Percentiles rank a stretch among this genome's conserved stretches.
These are phyloP conservation scores for Cryptococcus hybrid DNA, from an alignment of 1,284 basidiomycete genomes.

Conservation along the genomic window DNA sequence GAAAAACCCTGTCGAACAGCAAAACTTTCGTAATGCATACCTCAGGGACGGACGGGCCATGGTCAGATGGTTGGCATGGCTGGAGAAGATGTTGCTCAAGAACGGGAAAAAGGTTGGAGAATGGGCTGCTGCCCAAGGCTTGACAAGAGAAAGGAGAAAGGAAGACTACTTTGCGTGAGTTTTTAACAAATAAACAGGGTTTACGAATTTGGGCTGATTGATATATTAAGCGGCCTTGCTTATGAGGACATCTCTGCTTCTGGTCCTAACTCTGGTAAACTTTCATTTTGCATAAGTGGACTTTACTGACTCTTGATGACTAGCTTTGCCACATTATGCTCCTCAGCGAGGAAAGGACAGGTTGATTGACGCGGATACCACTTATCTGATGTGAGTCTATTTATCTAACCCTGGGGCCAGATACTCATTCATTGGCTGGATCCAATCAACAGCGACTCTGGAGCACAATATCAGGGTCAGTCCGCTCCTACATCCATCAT, in stretches of 20 bases:
- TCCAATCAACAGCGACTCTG: constrained; percentile 66
- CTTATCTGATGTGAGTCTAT: constrained; percentile 79
- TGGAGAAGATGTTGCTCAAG: constrained; percentile 73
- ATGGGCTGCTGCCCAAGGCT: constrained; percentile 80
- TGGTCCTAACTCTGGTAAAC: constrained; percentile 68
- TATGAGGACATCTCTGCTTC: constrained; percentile 92
- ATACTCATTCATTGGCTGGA: not conserved
- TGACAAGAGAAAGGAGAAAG: constrained; percentile 74
- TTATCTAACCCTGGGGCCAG: not conserved
- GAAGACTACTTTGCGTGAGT: constrained; percentile 68
- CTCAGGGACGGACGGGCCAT: constrained; percentile 88
- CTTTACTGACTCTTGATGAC: constrained; percentile 4
- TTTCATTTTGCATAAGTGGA: not conserved
- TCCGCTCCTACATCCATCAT: not conserved
- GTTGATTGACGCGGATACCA: constrained; percentile 71
- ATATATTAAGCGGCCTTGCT: constrained; percentile 61
- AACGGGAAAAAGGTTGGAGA: constrained; percentile 78
- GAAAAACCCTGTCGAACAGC: constrained; percentile 83
- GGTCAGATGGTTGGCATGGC: constrained; percentile 84
- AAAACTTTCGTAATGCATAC: constrained; percentile 80
- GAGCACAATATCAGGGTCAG: constrained; percentile 67
- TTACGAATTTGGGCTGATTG: not conserved
- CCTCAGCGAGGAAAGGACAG: constrained; percentile 69
- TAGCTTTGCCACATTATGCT: constrained; percentile 86
- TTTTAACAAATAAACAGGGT: not conserved